phyloP scores from a whole-genome alignment of 805 yeast species.

The Cyberlindnera maritima region DNA sequence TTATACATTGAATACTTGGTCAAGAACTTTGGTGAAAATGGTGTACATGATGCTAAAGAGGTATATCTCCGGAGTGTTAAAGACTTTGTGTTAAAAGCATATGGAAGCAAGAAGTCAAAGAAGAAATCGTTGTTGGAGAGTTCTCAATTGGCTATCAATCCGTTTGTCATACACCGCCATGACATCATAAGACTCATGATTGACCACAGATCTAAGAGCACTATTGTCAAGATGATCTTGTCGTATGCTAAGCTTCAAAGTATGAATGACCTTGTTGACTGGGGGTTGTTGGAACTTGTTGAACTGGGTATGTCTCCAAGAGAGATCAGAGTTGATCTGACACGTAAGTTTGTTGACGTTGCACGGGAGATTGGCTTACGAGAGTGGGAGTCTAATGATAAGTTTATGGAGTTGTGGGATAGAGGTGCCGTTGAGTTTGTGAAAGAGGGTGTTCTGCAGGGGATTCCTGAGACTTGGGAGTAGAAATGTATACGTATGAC shows the following conservation, averaged over 20 bases:
- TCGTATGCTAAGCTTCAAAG: constrained; percentile 14
- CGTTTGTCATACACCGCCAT: constrained; percentile 13
- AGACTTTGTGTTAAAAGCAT: constrained; percentile 12
- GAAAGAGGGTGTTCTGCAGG: constrained; percentile 7
- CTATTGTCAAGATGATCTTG: constrained; percentile 22
- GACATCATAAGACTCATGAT: constrained; percentile 13
- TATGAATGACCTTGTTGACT: constrained; percentile 9
- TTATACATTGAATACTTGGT: constrained; percentile 20
- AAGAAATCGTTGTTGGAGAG: constrained; percentile 4
- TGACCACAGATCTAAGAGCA: constrained; percentile 10
- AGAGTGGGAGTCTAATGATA: constrained; percentile 9
- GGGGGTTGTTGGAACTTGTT: constrained; percentile 19
- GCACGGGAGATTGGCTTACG: constrained; percentile 14
- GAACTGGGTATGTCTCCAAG: constrained; percentile 19
- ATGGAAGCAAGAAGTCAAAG: constrained; percentile 4
- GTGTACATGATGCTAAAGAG: constrained; percentile 8
- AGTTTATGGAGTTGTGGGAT: constrained; percentile 8
- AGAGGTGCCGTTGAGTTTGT: constrained; percentile 8
- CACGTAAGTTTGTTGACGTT: constrained; percentile 7
- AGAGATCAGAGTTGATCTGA: constrained; percentile 17
- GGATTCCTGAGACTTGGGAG: constrained; percentile 1
- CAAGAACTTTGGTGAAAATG: constrained; percentile 6
- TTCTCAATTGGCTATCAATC: constrained; percentile 16
- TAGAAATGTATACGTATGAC: no score
- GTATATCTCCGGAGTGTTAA: constrained; percentile 19